These are phyloP conservation scores for Fomitopsis betulina DNA, from an alignment of 1,284 basidiomycete genomes.

Conservation along the genomic window DNA sequence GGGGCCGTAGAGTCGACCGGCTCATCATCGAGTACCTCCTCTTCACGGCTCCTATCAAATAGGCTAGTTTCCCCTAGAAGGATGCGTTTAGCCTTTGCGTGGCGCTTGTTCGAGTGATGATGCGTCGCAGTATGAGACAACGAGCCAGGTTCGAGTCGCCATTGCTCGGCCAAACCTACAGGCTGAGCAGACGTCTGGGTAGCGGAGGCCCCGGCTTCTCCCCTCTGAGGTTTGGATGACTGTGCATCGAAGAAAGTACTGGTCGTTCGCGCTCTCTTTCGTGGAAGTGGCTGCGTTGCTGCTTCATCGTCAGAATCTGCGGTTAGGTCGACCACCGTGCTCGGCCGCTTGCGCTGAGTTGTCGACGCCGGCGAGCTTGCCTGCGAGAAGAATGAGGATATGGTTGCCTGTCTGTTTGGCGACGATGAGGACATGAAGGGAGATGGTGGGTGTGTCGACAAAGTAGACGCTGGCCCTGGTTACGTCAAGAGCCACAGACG, in stretches of 20 bases:
- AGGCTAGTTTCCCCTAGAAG: slow-evolving; percentile 44
- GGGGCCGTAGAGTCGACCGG: slow-evolving; percentile 19
- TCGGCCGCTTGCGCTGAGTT: slow-evolving; percentile 26
- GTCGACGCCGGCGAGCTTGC: slow-evolving; percentile 20
- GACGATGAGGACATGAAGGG: neutral
- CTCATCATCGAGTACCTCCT: slow-evolving; percentile 19
- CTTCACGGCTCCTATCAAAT: slow-evolving; percentile 14
- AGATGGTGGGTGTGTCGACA: neutral
- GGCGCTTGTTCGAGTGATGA: slow-evolving; percentile 27
- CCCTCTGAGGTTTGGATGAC: neutral
- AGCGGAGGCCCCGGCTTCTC: neutral
- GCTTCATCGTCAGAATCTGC: slow-evolving; percentile 32
- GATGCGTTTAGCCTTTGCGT: slow-evolving; percentile 51
- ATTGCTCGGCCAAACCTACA: slow-evolving; percentile 27
- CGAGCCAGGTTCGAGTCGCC: slow-evolving; percentile 31
- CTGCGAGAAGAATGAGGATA: slow-evolving; percentile 55
- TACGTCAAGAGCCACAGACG: neutral
- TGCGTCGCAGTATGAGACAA: slow-evolving; percentile 5
- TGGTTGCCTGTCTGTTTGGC: slow-evolving; percentile 28
- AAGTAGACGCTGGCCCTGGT: neutral
- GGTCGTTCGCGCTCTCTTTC: slow-evolving; percentile 31
- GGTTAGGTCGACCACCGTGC: slow-evolving; percentile 53
- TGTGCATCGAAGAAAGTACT: slow-evolving; percentile 11
- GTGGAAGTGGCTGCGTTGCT: slow-evolving; percentile 21
- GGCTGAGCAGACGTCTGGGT: neutral